A percentile compares a stretch with the other conserved stretches of the same genome.
Evolutionary conservation across 2,329 filamentous ascomycete genomes (phyloP).

Genomic region (Penicillium paneum): DNA sequence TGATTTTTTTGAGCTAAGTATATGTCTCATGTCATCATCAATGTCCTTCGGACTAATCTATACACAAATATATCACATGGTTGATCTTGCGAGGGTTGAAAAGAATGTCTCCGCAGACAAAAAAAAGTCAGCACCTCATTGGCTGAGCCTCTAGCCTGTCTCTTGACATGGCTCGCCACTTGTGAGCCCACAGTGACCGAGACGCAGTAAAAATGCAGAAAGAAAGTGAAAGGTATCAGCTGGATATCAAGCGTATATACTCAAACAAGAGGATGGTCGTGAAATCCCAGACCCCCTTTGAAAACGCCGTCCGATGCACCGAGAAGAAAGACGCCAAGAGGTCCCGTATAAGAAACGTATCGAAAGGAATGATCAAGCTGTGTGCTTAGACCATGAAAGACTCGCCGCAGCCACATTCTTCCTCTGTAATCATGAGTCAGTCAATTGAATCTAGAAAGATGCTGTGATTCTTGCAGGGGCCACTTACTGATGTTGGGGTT

Average conservation of each 20-base stretch:
- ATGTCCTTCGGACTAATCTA: slow-evolving; percentile 19
- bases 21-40: slow-evolving; percentile 10
- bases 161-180: not conserved
- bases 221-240: slow-evolving; percentile 15
- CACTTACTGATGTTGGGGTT: slow-evolving; percentile 97
- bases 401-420: slow-evolving; percentile 93
- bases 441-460: not conserved
- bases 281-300: slow-evolving; percentile 4
- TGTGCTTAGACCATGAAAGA: slow-evolving; percentile 73
- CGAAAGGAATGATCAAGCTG: slow-evolving; percentile 4
- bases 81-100: not conserved
- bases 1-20: not conserved
- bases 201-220: not conserved
- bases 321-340: slow-evolving; percentile 22
- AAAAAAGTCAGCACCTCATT: not conserved
- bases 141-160: not conserved
- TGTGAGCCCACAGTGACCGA: not conserved
- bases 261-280: slow-evolving; percentile 14
- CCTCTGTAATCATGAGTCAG: slow-evolving; percentile 61
- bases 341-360: slow-evolving; percentile 13
- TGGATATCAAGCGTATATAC: slow-evolving; percentile 27
- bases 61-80: slow-evolving; percentile 8
- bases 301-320: slow-evolving; percentile 41
- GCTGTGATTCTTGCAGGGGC: not conserved
- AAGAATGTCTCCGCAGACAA: not conserved